phyloP scores from a whole-genome alignment of 371 early-diverging fungal genomes.

The Umbelopsis sp. region DNA sequence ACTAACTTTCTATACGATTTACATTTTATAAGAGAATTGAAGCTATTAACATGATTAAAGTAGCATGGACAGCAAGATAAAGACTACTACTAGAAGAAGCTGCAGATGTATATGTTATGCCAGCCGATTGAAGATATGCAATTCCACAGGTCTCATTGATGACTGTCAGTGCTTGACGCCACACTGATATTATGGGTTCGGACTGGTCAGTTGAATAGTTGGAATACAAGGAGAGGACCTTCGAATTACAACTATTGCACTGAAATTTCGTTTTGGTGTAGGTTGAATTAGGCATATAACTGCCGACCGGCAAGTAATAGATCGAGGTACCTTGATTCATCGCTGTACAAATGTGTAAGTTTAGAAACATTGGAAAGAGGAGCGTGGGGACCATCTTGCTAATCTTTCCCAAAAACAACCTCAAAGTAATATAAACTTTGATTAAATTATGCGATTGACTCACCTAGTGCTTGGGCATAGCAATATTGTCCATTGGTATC shows the following conservation, averaged over 20 bases:
- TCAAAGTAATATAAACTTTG: conserved; percentile 2
- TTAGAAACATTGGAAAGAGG: background rate
- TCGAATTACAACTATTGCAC: conserved; percentile 3
- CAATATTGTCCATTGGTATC: conserved; percentile 8
- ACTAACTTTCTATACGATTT: background rate
- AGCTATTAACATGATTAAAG: conserved; percentile 3
- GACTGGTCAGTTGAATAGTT: background rate
- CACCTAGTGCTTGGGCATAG: background rate
- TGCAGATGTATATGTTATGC: background rate
- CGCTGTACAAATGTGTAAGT: background rate
- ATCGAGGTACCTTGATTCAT: conserved; percentile 6
- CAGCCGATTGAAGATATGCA: background rate
- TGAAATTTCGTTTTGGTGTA: background rate
- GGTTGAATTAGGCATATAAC: background rate
- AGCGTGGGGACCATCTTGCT: background rate
- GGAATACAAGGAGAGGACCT: background rate
- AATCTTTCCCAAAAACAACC: background rate
- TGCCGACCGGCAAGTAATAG: conserved; percentile 1
- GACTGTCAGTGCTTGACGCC: background rate
- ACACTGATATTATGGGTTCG: background rate
- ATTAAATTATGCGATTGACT: background rate
- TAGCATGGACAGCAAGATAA: background rate
- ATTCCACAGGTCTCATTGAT: conserved; percentile 8
- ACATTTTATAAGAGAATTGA: background rate
- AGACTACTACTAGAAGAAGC: background rate